Percentiles rank a stretch among this genome's conserved stretches.
These are phyloP conservation scores for Chlorella sp. DNA, from an alignment of 139 green algal species.

Conservation along the genomic window DNA sequence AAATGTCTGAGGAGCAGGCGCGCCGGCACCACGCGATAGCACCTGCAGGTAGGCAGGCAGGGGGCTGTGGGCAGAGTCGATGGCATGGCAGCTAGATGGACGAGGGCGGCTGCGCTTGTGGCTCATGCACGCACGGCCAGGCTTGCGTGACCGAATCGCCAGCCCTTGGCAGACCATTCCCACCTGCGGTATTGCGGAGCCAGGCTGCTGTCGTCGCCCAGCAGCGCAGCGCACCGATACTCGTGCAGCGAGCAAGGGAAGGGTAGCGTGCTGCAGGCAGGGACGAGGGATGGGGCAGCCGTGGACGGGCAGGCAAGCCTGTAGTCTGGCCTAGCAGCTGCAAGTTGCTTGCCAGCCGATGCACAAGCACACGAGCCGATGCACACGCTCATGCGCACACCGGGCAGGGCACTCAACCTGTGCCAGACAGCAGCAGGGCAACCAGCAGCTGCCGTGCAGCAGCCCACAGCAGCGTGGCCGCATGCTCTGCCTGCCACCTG, in stretches of 20 bases:
- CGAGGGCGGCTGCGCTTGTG: too few relatives aligned
- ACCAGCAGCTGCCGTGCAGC: neutral
- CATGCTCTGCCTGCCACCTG: neutral
- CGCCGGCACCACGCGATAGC: constrained; percentile 47
- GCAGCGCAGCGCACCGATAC: constrained; percentile 31
- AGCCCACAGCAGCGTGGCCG: neutral
- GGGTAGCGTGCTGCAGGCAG: constrained; percentile 24
- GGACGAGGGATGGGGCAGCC: neutral
- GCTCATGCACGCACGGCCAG: neutral
- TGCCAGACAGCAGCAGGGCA: too few relatives aligned
- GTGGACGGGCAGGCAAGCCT: too few relatives aligned
- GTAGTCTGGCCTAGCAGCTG: neutral
- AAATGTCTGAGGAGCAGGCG: constrained; percentile 46
- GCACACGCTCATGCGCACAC: too few relatives aligned
- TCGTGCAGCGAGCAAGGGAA: constrained; percentile 50
- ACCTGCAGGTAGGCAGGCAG: constrained; percentile 27
- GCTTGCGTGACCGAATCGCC: too few relatives aligned
- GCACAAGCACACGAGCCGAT: too few relatives aligned
- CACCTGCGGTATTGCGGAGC: constrained; percentile 25
- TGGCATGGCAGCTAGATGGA: too few relatives aligned
- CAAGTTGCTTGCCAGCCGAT: too few relatives aligned
- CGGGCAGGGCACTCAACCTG: too few relatives aligned
- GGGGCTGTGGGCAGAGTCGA: too few relatives aligned
- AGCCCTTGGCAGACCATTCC: too few relatives aligned
- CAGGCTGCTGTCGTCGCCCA: neutral